Base-by-base conservation (phyloP, 176 grass and related monocot genomes). In the Cenchrus fungigraminus region DNA sequence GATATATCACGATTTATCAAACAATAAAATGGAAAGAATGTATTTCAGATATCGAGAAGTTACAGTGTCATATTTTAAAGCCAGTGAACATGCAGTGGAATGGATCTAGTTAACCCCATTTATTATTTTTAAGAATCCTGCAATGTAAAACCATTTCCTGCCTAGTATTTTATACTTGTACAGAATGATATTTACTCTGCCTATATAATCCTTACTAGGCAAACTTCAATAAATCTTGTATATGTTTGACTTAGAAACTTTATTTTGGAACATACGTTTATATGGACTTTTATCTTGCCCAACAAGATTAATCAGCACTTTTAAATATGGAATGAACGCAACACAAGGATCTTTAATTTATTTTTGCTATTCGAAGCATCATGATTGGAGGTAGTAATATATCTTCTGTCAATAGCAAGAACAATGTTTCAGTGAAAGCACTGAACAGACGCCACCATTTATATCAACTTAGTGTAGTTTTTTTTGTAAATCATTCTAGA, bases 171-270 rank as follows among this genome's bases (percentile, higher is more conserved):
- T 64, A 49, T 49, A 79, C 17, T 49, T 64, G n/a, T 10, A 61
- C 13, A 6, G 9, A 79, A 31, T 43, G 62, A 79, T 49, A n/a
- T 12, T 15, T 49, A 64, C 47, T 63, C 44, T 62, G 11, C 7
- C 43, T 49, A 63, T 31, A 78, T 12, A 77, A 77, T 37, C 34
- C 19, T 45, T 61, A 61, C 1, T 15, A 28, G 56, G 75, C 3
- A 62, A 25, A 62, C 28, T 9, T 76, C 54, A 76, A 43, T n/a
- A 19, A 20, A 45, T 17, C 31, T 42, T 57, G 16, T 54, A 57
- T 16, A 12, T 59, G 46, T 78, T 61, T 78, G 75, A 78, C 40
- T 55, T 61, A 13, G 20, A 62, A 78, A 78, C 40, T 53, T 53
- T 1, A 13, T 53, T 53, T 13, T 14, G 4, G 13, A 40, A 40